phyloP scores from a whole-genome alignment of 164 flowering plant genomes.

The Piper betle region DNA sequence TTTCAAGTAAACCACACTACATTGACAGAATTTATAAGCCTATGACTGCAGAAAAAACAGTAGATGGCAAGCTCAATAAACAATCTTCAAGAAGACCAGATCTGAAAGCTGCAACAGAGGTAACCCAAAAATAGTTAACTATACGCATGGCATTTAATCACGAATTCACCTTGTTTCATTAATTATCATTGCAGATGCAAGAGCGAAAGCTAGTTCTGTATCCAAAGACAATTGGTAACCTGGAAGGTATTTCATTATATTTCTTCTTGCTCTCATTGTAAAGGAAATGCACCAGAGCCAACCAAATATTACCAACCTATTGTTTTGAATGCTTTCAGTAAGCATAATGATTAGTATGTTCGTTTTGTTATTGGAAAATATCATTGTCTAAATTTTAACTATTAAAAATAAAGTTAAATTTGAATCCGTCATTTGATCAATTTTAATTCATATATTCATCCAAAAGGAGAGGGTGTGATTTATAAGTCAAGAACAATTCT shows the following conservation, averaged over 20 bases:
- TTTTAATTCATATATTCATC: no score
- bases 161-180: not conserved
- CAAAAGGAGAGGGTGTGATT: no score
- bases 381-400: no score
- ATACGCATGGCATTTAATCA: not conserved
- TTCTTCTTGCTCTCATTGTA: no score
- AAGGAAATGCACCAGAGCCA: no score
- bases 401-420: no score
- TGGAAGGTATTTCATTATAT: conserved; percentile 44
- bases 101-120: conserved; percentile 28
- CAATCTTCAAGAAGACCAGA: conserved; percentile 29
- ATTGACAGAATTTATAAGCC: not conserved
- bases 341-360: no score
- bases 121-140: not conserved
- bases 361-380: no score
- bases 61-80: conserved; percentile 15
- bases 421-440: no score
- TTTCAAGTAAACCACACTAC: not conserved
- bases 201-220: conserved; percentile 23
- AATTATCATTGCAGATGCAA: conserved; percentile 45
- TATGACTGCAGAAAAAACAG: conserved; percentile 16
- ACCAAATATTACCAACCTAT: no score
- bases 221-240: conserved; percentile 45
- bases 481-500: no score
- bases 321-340: no score